Evolutionary conservation across 768 basidiomycete species (phyloP).

Genomic region (Leucosporidium scottii): DNA sequence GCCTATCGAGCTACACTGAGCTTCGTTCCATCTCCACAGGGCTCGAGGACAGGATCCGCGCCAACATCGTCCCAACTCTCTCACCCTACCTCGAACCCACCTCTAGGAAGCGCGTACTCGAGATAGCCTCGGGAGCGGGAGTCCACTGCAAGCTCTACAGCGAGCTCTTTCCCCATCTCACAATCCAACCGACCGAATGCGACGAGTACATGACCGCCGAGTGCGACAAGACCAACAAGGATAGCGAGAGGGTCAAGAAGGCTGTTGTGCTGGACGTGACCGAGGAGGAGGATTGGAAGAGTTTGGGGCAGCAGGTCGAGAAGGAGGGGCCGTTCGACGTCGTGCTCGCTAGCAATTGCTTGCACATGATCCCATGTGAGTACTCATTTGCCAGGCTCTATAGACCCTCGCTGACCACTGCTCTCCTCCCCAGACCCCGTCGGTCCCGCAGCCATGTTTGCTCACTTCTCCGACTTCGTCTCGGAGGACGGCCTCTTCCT

Average conservation of each 20-base stretch:
- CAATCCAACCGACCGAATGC: constrained; percentile 21
- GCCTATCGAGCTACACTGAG: no score
- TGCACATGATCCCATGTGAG: constrained; percentile 30
- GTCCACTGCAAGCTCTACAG: constrained; percentile 9
- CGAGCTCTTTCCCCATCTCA: neutral
- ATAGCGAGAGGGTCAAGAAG: neutral
- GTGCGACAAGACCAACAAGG: constrained; percentile 5
- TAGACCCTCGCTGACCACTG: no score
- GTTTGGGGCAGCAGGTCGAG: neutral
- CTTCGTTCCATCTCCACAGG: no score
- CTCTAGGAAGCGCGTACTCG: neutral
- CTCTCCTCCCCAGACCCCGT: no score
- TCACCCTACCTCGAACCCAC: no score
- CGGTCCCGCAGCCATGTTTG: no score
- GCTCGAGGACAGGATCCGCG: no score
- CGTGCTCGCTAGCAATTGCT: constrained; percentile 14
- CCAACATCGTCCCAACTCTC: no score
- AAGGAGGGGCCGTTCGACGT: constrained; percentile 7
- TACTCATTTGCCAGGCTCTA: neutral
- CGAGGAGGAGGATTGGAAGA: constrained; percentile 5
- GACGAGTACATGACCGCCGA: neutral
- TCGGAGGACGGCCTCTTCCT: no score
- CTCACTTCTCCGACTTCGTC: no score
- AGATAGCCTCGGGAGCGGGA: constrained; percentile 14
- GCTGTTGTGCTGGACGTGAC: constrained; percentile 11